phyloP scores from a whole-genome alignment of 2,329 filamentous ascomycete species.

The Pseudocercospora ulei region DNA sequence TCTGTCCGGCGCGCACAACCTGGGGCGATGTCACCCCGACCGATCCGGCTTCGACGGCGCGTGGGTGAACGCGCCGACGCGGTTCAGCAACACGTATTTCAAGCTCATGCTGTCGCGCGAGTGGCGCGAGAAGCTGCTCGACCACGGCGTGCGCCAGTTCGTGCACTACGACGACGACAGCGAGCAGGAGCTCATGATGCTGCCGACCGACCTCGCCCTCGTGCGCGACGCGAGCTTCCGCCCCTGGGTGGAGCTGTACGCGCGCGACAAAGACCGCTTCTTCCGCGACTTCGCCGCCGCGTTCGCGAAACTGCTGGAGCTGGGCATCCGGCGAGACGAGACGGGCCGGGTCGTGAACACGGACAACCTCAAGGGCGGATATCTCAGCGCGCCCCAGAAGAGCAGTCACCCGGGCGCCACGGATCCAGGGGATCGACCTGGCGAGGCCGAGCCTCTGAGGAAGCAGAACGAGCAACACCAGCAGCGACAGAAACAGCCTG shows the following conservation, averaged over 20 bases:
- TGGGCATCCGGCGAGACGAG: slow-evolving; percentile 50
- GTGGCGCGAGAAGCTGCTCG: slow-evolving; percentile 48
- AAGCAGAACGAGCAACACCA: slow-evolving; percentile 35
- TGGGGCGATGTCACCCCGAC: slow-evolving; percentile 49
- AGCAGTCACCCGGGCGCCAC: slow-evolving; percentile 35
- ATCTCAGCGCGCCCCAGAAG: slow-evolving; percentile 51
- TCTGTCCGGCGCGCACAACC: slow-evolving; percentile 48
- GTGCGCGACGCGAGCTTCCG: slow-evolving; percentile 46
- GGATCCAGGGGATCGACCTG: slow-evolving; percentile 31
- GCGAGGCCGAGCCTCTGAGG: slow-evolving; percentile 38
- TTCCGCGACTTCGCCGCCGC: slow-evolving; percentile 51
- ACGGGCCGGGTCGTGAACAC: slow-evolving; percentile 47
- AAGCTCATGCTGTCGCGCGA: slow-evolving; percentile 44
- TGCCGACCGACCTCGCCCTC: slow-evolving; percentile 55
- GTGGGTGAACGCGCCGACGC: slow-evolving; percentile 46
- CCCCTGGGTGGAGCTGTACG: slow-evolving; percentile 51
- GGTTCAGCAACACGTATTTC: slow-evolving; percentile 52
- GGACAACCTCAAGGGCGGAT: slow-evolving; percentile 51
- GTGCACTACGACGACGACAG: slow-evolving; percentile 50
- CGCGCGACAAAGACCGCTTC: slow-evolving; percentile 52
- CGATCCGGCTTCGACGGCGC: slow-evolving; percentile 50
- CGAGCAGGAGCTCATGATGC: slow-evolving; percentile 54
- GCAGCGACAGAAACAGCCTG: slow-evolving; percentile 14
- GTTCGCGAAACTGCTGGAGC: slow-evolving; percentile 52
- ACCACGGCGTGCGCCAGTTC: slow-evolving; percentile 49